Conservation (phyloP, 2,329 filamentous ascomycete species). For the Xylaria sp. region DNA sequence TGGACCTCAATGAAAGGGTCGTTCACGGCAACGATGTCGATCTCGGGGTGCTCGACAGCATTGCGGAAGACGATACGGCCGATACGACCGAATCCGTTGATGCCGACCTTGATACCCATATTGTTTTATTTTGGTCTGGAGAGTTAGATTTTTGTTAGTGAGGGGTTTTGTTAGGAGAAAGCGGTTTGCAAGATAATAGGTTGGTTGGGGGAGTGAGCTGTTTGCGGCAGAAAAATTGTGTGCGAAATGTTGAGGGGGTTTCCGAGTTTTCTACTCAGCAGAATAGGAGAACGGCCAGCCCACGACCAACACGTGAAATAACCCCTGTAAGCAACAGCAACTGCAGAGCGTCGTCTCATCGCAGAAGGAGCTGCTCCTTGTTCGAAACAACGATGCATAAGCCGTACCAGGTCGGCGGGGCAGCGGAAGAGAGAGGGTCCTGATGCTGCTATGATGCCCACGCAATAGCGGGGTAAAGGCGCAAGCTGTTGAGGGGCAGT, state of each 20-base stretch:
- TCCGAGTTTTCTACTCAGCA: constrained; percentile 20
- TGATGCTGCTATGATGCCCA: constrained; percentile 14
- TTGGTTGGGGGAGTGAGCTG: not conserved
- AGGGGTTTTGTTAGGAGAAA: not conserved
- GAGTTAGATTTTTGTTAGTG: constrained; percentile 14
- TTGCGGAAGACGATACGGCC: constrained; percentile 99
- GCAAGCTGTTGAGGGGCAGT: constrained; percentile 8
- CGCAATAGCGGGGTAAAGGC: constrained; percentile 25
- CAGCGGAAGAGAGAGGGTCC: constrained; percentile 14
- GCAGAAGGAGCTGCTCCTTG: constrained; percentile 9
- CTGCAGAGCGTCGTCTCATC: constrained; percentile 8
- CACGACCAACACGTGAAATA: constrained; percentile 2
- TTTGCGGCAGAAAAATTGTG: constrained; percentile 2
- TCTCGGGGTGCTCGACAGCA: constrained; percentile 84
- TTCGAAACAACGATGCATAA: constrained; percentile 19
- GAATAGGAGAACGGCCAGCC: constrained; percentile 1
- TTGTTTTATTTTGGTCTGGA: constrained; percentile 35
- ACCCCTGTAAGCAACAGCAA: constrained; percentile 2
- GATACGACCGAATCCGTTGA: constrained; percentile 99
- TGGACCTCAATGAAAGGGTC: constrained; percentile 98
- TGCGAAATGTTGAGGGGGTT: not conserved
- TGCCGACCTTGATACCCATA: constrained; percentile 78
- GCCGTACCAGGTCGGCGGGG: constrained; percentile 22
- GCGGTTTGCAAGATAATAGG: not conserved
- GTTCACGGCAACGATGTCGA: constrained; percentile 96